phyloP scores from a whole-genome alignment of 2,329 filamentous ascomycete genomes.

The Knoxdaviesia capensis region DNA sequence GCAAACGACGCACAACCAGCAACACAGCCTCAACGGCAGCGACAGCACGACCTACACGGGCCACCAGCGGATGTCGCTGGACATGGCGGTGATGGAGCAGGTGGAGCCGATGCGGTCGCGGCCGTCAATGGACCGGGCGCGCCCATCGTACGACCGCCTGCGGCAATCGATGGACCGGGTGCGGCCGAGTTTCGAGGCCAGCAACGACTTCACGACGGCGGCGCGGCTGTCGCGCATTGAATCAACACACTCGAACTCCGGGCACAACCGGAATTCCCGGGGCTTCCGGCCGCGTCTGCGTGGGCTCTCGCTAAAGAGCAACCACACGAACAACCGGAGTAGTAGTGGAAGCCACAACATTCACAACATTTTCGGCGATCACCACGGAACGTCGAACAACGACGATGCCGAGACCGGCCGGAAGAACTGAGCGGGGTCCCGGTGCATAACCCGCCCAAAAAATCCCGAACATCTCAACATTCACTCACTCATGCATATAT shows the following conservation, averaged over 20 bases:
- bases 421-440: too few species aligned
- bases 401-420: too few species aligned
- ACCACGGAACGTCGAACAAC: too few species aligned
- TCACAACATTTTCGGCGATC: too few species aligned
- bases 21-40: constrained; percentile 77
- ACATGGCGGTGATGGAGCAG: constrained; percentile 8
- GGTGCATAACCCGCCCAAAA: too few species aligned
- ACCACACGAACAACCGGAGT: constrained; percentile 8
- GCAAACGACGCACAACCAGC: constrained; percentile 40
- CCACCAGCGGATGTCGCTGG: constrained; percentile 22
- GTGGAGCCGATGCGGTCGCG: constrained; percentile 15
- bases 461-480: too few species aligned
- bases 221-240: constrained; percentile 71
- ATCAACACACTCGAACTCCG: constrained; percentile 35
- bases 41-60: constrained; percentile 81
- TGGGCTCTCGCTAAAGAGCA: constrained; percentile 22
- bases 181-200: constrained; percentile 67
- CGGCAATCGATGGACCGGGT: constrained; percentile 73
- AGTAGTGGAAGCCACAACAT: too few species aligned
- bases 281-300: constrained; percentile 17
- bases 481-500: background rate
- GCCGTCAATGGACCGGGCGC: constrained; percentile 44
- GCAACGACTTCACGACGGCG: constrained; percentile 79
- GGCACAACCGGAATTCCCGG: background rate
- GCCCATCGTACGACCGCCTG: constrained; percentile 77